Evolutionary conservation across 148 eudicot genomes (phyloP), one percentile per base, ranked within the genome.

Genomic region (Amaranthus hypochondriacus): DNA sequence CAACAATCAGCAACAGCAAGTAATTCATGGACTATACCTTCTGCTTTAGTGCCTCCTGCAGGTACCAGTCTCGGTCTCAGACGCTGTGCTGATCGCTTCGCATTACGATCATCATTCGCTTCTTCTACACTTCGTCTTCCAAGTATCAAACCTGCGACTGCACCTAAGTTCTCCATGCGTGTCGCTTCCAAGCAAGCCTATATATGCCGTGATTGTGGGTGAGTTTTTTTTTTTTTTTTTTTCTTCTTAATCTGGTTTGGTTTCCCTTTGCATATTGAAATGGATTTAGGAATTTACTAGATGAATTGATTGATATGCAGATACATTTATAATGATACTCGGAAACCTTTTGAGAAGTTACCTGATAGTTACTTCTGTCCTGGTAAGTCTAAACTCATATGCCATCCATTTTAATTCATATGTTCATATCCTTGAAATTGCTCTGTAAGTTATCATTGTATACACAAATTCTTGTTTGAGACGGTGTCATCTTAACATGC

Each of bases 171-270:
- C 79, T 79, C 96, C 4, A 95, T 95, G 99, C 93, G 97, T 13
- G 77, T 87, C 3, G 96, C 99, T 48, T 86, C 96, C 68, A 95
- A 84, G 75, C 92, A 90, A 58, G 66, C 97, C 71, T 95, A 95
- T 74, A 92, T 95, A 14, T 95, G 99, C 81, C 89, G 96, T 6
- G 99, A 95, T 60, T 95, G 99, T 84, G 99, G 99, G 99, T 95
- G 66, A 77, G 81, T 2, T 18, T 48, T 12, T 59, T 60, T 55
- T 50, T 46, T 10, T 44, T 10, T 74, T 13, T 65, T 18, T 18
- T n/a, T n/a, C n/a, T n/a, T 5, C 60, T 28, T 9, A 12, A 14
- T 48, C 53, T 28, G n/a, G 4, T 5, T 47, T 52, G 4, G 53
- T 48, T 4, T 13, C 12, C 28, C 57, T 73, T 21, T 42, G 57